Base-by-base conservation (phyloP, 2,329 filamentous ascomycete genomes). In the Byssothecium circinans region DNA sequence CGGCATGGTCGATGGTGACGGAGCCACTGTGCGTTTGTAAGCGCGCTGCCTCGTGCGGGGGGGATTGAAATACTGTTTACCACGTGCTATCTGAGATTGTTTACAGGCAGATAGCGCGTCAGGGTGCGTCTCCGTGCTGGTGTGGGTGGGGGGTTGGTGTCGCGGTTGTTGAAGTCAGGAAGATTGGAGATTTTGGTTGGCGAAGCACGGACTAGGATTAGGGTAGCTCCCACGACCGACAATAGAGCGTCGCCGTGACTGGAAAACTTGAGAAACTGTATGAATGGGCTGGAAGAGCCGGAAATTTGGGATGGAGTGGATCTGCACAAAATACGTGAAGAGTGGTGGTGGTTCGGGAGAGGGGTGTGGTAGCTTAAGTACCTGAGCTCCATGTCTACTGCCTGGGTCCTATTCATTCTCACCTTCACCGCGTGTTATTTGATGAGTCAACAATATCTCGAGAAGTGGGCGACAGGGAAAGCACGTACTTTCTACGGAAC, bases 11-110 rank as follows among this genome's bases (percentile, higher is more conserved):
- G 29, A 32, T 14, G 55, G 61, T 63, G 61, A 59, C 52, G 47
- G 48, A 48, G 48, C 57, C 54, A 59, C 64, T 68, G 56, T 46
- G 50, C 43, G 47, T 62, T 64, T 60, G 58, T 69, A 47, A 69
- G 65, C 61, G 61, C 50, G 57, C 49, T 59, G 58, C 44, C 47
- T 48, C 49, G 47, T 49, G 45, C 15, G 20, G 30, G 25, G 44
- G 33, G 15, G 43, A 20, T 41, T 43, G 49, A 51, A 25, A 56
- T 57, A 61, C 23, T 25, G 54, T 64, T 53, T 65, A 66, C 60
- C 63, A 65, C 64, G 66, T 64, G 50, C 56, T 62, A 54, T 56
- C 57, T 51, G 53, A 49, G 45, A 49, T 52, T 52, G 55, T 53
- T 25, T 51, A 57, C 58, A 57, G 53, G 58, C 58, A 59, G 50